phyloP scores from a whole-genome alignment of 2,329 filamentous ascomycete species.

The Aureobasidium melanogenum region DNA sequence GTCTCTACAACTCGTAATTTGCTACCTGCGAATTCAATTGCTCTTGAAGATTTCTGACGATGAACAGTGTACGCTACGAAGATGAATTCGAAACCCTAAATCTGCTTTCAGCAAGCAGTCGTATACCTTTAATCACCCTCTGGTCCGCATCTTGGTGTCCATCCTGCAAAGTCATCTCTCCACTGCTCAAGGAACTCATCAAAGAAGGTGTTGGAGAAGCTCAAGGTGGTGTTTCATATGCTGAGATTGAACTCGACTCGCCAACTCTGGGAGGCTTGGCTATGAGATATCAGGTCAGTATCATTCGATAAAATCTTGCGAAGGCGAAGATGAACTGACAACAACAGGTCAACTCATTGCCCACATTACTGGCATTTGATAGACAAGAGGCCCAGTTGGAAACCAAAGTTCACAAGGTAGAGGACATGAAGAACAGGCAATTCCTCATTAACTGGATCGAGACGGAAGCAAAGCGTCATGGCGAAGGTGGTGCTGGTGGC shows the following conservation, averaged over 20 bases:
- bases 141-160: constrained; percentile 43
- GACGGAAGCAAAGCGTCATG: constrained; percentile 38
- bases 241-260: constrained; percentile 40
- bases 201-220: constrained; percentile 36
- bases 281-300: constrained; percentile 30
- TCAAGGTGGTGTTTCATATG: constrained; percentile 38
- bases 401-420: constrained; percentile 35
- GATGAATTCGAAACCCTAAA: constrained; percentile 40
- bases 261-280: constrained; percentile 34
- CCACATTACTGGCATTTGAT: constrained; percentile 42
- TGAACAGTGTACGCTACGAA: constrained; percentile 33
- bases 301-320: too few relatives aligned
- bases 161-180: constrained; percentile 35
- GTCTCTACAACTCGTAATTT: constrained; percentile 14
- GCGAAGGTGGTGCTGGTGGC: constrained; percentile 35
- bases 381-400: constrained; percentile 41
- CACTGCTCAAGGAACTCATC: constrained; percentile 34
- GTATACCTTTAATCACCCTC: constrained; percentile 38
- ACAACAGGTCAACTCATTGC: constrained; percentile 36
- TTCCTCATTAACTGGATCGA: constrained; percentile 40
- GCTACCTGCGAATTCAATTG: neutral
- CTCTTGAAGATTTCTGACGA: neutral
- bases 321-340: neutral
- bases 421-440: constrained; percentile 36
- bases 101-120: constrained; percentile 37